Evolutionary conservation across 1,284 basidiomycete genomes (phyloP), one percentile per base, ranked within the genome.

Genomic region (Pseudozyma sp.): DNA sequence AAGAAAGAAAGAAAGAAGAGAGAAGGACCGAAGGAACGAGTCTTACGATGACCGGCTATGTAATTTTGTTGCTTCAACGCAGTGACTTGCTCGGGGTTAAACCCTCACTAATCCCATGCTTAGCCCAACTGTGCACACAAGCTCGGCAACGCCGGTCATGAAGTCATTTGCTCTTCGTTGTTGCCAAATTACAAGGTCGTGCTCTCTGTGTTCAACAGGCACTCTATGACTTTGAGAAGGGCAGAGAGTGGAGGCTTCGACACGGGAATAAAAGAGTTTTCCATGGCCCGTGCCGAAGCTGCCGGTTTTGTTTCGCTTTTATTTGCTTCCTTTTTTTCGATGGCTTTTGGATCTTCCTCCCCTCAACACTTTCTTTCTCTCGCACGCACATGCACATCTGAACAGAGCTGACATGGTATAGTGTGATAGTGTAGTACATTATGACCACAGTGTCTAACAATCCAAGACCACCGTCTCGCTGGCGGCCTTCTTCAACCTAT

Each of bases 401-500:
- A 50, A 19, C 19, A 31, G 18, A 13, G 1, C 7, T 49, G 47
- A 49, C 21, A 3, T 38, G 39, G 39, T 40, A 53, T 53, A 53
- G 21, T 16, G 12, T 53, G 35, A 9, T 43, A 44, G 1, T 18
- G 21, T 10, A 4, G 38, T 38, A n/a, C n/a, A n/a, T n/a, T n/a
- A 34, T n/a, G 25, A 54, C 19, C 9, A 36, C 36, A 19, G 21
- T n/a, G 6, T 45, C 54, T 69, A 70, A 43, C 72, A 75, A 45
- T 75, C 64, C 10, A 81, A 51, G 1, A 70, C 53, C 13, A 80
- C 65, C 11, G 71, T 77, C 12, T 54, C 63, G 49, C 77, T 76
- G 14, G 95, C 94, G 1, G 97, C 96, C 85, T 99, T 99, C 68
- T 89, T 90, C n/a, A 95, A 90, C n/a, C 96, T 89, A 84, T 99